A percentile compares a stretch with the other conserved stretches of the same genome.
phyloP scores from a whole-genome alignment of 1,284 basidiomycete species.

The Tilletia caries region DNA sequence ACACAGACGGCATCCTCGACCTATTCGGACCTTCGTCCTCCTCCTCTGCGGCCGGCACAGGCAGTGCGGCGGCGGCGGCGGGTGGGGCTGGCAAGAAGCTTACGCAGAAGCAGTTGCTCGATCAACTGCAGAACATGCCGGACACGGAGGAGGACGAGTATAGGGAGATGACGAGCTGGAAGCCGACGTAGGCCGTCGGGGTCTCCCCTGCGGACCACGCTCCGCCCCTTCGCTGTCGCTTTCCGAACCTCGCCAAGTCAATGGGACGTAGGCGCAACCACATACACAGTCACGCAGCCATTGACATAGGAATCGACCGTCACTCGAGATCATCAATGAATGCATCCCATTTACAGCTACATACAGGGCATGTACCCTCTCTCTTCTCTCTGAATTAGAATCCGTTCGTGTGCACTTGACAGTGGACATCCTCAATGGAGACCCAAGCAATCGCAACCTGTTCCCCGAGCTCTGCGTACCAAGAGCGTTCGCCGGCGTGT shows the following conservation, averaged over 20 bases:
- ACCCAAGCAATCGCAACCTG: too few relatives aligned
- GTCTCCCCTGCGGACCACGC: constrained; percentile 14
- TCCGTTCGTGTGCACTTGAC: too few relatives aligned
- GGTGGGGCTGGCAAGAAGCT: constrained; percentile 23
- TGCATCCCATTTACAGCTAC: too few relatives aligned
- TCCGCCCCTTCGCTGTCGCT: too few relatives aligned
- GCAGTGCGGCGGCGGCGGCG: neutral
- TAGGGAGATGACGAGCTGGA: constrained; percentile 40
- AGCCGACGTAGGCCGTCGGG: constrained; percentile 5
- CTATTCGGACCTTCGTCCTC: constrained; percentile 64
- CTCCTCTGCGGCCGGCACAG: neutral
- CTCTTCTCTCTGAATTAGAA: too few relatives aligned
- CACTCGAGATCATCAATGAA: too few relatives aligned
- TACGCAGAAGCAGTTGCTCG: constrained; percentile 55
- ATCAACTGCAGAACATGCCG: constrained; percentile 49
- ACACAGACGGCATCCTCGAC: constrained; percentile 93
- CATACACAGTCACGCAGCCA: neutral
- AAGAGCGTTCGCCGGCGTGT: too few relatives aligned
- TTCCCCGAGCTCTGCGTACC: too few relatives aligned
- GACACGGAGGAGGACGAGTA: constrained; percentile 53
- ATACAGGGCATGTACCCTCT: too few relatives aligned
- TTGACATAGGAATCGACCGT: too few relatives aligned
- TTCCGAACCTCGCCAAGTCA: neutral
- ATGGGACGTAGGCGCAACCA: too few relatives aligned
- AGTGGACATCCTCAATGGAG: too few relatives aligned